Percentiles rank a stretch among this genome's conserved stretches.
These are phyloP conservation scores for Phytophthora chlamydospora DNA, from an alignment of 352 stramenopile genomes.

Conservation along the genomic window DNA sequence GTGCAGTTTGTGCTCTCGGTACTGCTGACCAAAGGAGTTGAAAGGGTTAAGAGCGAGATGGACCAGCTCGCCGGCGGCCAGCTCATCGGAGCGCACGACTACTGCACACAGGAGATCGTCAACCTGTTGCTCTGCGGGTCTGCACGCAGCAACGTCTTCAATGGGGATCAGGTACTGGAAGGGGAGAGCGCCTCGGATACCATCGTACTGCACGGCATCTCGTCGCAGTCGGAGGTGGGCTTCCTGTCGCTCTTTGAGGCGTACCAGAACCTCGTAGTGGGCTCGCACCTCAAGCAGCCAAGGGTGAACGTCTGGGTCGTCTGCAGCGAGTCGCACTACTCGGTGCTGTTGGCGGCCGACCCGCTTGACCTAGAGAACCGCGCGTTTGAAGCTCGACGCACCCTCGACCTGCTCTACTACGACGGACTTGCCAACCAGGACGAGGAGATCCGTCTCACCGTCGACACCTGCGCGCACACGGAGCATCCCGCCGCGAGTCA, in stretches of 20 bases:
- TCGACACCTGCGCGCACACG: conserved; percentile 41
- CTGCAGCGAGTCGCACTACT: conserved; percentile 94
- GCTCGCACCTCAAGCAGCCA: conserved; percentile 79
- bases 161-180: conserved; percentile 85
- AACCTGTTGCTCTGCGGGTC: conserved; percentile 95
- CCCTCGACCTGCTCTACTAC: conserved; percentile 89
- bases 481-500: conserved; percentile 41
- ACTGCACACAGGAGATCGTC: conserved; percentile 95
- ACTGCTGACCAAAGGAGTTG: conserved; percentile 65
- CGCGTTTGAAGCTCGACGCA: conserved; percentile 37
- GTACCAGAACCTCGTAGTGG: conserved; percentile 90
- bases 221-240: conserved; percentile 59
- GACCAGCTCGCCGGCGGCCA: conserved; percentile 72
- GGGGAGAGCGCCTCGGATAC: conserved; percentile 58
- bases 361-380: conserved; percentile 28
- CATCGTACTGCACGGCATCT: conserved; percentile 77
- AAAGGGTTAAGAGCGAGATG: conserved; percentile 81
- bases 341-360: conserved; percentile 77
- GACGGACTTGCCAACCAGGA: conserved; percentile 90
- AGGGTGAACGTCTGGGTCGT: conserved; percentile 89
- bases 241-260: conserved; percentile 94
- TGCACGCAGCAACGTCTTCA: conserved; percentile 95
- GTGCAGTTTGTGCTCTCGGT: conserved; percentile 76
- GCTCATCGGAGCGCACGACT: conserved; percentile 88
- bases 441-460: conserved; percentile 76